Base-by-base conservation (phyloP, 2,329 filamentous ascomycete species). In the Purpureocillium takamizusanense region DNA sequence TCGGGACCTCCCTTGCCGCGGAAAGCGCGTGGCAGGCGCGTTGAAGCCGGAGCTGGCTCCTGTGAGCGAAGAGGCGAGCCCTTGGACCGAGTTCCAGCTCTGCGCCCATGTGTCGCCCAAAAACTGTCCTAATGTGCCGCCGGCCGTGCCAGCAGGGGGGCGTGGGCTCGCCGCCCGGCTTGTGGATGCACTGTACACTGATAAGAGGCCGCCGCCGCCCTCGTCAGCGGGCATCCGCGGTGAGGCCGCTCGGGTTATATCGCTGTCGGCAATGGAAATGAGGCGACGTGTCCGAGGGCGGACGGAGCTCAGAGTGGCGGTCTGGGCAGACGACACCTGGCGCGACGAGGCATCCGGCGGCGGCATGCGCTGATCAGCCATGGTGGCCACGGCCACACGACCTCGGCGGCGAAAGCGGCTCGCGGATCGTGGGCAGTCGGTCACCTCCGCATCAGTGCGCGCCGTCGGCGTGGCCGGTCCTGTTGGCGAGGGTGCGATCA, bases 1-100 rank as follows among this genome's bases (percentile, higher is more conserved):
- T 25, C 21, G 21, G 21, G 21, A 25, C 21, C 6, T 25, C 5
- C 10, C 21, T 25, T 10, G 5, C 10, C 21, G 21, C 21, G 21
- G 10, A 10, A 25, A 25, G 21, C 6, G 21, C 10, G 21, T 25
- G 5, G 21, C 21, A 25, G 21, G 21, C 21, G 21, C 21, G 5
- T 25, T 25, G 21, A 25, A 25, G 21, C 6, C 21, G 21, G 21
- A 25, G 21, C 21, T 10, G 21, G 6, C 10, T 5, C 21, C 21
- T 5, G 21, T 25, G 14, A 62, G 48, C 13, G 68, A 69, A 3
- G 69, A 63, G 6, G 74, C 71, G 37, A 78, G 63, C 29, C 68
- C 71, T 41, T 74, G 69, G 3, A 78, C 66, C 5, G 72, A 73
- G 3, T 67, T 61, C 74, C 74, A 78, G 49, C 65, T 69, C 25